These are phyloP conservation scores for Coleophoma eucalyptorum DNA, from an alignment of 2,329 filamentous ascomycete genomes.

Conservation along the genomic window DNA sequence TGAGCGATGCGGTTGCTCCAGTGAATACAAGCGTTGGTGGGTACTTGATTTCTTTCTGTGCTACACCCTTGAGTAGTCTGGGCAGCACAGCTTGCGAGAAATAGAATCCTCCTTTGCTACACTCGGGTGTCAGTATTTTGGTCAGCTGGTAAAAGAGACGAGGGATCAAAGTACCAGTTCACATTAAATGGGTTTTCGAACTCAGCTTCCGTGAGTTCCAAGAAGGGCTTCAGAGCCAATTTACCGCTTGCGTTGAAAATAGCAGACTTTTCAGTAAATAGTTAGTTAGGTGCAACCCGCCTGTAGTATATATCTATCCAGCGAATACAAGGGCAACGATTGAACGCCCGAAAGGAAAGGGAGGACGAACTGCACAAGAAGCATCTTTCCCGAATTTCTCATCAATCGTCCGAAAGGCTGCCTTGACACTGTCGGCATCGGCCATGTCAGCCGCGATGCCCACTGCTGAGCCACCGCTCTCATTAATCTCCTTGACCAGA, in stretches of 20 bases:
- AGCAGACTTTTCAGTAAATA: conserved; percentile 52
- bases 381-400: conserved; percentile 33
- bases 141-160: too few species aligned
- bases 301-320: not conserved
- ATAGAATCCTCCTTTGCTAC: not conserved
- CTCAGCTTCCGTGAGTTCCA: conserved; percentile 45
- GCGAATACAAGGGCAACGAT: too few species aligned
- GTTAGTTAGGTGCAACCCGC: conserved; percentile 39
- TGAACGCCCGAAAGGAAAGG: not conserved
- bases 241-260: conserved; percentile 60
- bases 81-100: conserved; percentile 62
- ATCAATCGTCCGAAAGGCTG: conserved; percentile 56
- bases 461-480: conserved; percentile 60
- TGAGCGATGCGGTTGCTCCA: conserved; percentile 75
- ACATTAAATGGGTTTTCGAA: conserved; percentile 38
- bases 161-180: conserved; percentile 38
- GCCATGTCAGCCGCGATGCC: conserved; percentile 65
- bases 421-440: conserved; percentile 42
- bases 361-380: not conserved
- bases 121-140: too few species aligned
- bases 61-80: conserved; percentile 55
- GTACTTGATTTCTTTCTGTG: conserved; percentile 40
- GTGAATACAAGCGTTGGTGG: conserved; percentile 80
- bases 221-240: conserved; percentile 47
- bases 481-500: conserved; percentile 63